Base-by-base conservation (phyloP, 1,284 basidiomycete species). In the Rhodotorula sp. region DNA sequence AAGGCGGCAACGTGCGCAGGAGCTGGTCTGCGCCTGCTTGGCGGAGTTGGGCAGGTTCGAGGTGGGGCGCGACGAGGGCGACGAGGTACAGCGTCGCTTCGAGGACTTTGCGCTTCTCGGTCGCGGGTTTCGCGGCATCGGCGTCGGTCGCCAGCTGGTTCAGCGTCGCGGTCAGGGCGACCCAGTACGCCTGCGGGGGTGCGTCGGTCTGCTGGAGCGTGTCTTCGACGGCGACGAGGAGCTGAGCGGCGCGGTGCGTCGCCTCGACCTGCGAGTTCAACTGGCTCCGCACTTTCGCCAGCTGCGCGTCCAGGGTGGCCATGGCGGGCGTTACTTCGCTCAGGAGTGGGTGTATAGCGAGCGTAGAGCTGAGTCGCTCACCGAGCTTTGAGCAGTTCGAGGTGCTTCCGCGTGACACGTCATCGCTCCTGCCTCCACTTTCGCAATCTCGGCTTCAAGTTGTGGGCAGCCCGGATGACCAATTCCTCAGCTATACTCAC, bases 21-120 rank as follows among this genome's bases (percentile, higher is more conserved):
- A 82, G 77, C 15, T 70, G 54, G 23, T 77, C 54, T 47, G 76
- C 60, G 54, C 88, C 86, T n/a, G 85, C 82, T 63, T 83, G 82
- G 19, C 80, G 70, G 43, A 83, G 76, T 16, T 82, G 80, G 26
- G 69, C 38, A 14, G 58, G 60, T 14, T 92, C 85, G 56, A 94
- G 90, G 79, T 89, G 90, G 14, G 93, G 79, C 86, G 86, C 69
- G 67, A 86, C 81, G 54, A 94, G 84, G 38, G 91, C 90, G 58
- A 97, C 84, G n/a, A 97, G 86, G 81, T 97, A 97, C 15, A 97
- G 85, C 68, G 89, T 88, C 56, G 93, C 92, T 47, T 93, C 91
- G 21, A 95, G 84, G 43, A 94, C 83, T 75, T 78, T 65, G 38
- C 72, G 65, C 67, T 69, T 69, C 52, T 93, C 92, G 43, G 90